Evolutionary conservation across 345 rosid species (phyloP).

Genomic region (Hypericum perforatum): DNA sequence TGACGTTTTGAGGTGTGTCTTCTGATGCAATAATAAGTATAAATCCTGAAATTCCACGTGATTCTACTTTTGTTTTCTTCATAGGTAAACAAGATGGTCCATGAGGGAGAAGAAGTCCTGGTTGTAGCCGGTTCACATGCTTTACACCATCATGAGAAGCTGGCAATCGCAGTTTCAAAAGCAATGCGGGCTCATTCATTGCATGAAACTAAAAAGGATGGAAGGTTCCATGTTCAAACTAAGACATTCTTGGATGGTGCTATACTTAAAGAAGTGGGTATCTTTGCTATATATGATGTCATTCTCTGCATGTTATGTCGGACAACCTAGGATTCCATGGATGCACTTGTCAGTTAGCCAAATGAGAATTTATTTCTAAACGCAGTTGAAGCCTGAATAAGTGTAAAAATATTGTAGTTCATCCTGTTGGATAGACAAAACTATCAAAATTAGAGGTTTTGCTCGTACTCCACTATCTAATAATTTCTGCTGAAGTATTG

Average conservation of each 20-base stretch:
- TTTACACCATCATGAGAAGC: slow-evolving; percentile 87
- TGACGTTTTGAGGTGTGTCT: neutral
- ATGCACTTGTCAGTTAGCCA: neutral
- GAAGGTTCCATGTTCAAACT: slow-evolving; percentile 91
- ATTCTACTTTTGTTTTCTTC: slow-evolving; percentile 3
- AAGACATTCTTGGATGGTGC: slow-evolving; percentile 94
- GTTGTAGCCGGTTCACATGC: slow-evolving; percentile 82
- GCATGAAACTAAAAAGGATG: slow-evolving; percentile 93
- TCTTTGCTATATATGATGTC: slow-evolving; percentile 1
- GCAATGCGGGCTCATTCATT: slow-evolving; percentile 97
- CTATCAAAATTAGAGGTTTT: too few relatives aligned
- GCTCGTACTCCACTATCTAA: too few relatives aligned
- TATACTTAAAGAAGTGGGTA: slow-evolving; percentile 83
- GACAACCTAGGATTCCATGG: neutral
- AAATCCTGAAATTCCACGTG: neutral
- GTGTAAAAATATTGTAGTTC: too few relatives aligned
- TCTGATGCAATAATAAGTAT: neutral
- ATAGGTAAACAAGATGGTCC: slow-evolving; percentile 83
- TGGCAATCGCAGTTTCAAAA: slow-evolving; percentile 93
- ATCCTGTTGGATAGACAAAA: too few relatives aligned
- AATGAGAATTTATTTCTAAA: too few relatives aligned
- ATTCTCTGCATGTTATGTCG: slow-evolving; percentile 1
- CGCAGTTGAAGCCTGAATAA: too few relatives aligned
- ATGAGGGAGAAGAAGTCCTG: slow-evolving; percentile 87
- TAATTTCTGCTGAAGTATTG: too few relatives aligned